A percentile compares a stretch with the other conserved stretches of the same genome.
phyloP scores from a whole-genome alignment of 192 early-diverging fungal genomes.

The Coemansia sp. region DNA sequence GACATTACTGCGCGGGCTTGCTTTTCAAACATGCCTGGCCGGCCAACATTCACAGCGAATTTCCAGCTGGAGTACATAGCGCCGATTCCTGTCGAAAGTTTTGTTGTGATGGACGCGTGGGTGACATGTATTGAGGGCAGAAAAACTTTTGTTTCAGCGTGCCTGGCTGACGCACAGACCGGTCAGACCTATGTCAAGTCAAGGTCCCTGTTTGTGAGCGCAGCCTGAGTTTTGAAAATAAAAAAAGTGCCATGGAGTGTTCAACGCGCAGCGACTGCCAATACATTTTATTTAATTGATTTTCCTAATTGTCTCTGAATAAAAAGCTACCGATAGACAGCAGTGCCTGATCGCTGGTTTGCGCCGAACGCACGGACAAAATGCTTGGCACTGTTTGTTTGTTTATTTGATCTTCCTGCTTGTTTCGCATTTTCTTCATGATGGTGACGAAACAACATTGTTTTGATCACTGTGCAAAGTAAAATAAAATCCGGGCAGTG shows the following conservation, averaged over 20 bases:
- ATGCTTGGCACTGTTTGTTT: too few species aligned
- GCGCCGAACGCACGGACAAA: too few species aligned
- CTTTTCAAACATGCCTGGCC: conserved; percentile 24
- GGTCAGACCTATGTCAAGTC: conserved; percentile 24
- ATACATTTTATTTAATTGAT: not conserved
- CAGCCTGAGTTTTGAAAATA: conserved; percentile 3
- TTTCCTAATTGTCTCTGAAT: too few species aligned
- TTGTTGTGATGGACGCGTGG: conserved; percentile 45
- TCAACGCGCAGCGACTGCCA: too few species aligned
- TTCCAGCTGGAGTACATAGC: conserved; percentile 38
- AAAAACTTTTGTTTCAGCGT: conserved; percentile 33
- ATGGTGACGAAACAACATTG: not conserved
- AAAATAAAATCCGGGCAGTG: too few species aligned
- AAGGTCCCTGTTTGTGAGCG: conserved; percentile 35
- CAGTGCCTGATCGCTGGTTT: too few species aligned
- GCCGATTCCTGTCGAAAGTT: conserved; percentile 14
- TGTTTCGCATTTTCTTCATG: too few species aligned
- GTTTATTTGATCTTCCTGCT: too few species aligned
- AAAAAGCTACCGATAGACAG: too few species aligned
- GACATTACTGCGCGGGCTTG: conserved; percentile 36
- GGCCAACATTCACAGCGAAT: conserved; percentile 42
- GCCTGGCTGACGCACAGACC: conserved; percentile 25
- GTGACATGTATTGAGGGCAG: conserved; percentile 35
- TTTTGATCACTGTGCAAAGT: not conserved
- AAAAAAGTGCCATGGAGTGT: too few species aligned